These are phyloP conservation scores for Ceratobasidium sp. DNA, from an alignment of 1,284 basidiomycete genomes.

Conservation along the genomic window DNA sequence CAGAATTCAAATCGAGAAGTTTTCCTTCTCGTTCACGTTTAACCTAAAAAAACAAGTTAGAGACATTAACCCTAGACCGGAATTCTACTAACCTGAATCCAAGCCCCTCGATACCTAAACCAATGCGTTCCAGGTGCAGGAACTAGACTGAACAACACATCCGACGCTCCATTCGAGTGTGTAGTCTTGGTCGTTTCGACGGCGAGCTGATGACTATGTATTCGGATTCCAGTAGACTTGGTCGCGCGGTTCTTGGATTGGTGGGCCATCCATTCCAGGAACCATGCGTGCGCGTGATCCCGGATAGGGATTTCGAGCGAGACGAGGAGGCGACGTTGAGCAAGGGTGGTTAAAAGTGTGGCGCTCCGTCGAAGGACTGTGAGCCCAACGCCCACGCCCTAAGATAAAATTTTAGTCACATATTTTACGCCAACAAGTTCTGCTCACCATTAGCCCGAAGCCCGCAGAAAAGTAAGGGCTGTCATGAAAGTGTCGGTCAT, in stretches of 20 bases:
- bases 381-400: conserved; percentile 90
- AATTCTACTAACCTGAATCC: conserved; percentile 85
- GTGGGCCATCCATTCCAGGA: conserved; percentile 94
- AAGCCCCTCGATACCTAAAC: conserved; percentile 89
- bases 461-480: conserved; percentile 97
- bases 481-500: conserved; percentile 20
- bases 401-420: background rate
- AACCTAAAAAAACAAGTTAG: conserved; percentile 8
- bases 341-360: conserved; percentile 77
- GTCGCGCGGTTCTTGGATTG: conserved; percentile 56
- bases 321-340: conserved; percentile 92
- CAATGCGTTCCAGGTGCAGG: conserved; percentile 97
- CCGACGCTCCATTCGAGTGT: conserved; percentile 88
- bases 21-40: conserved; percentile 91
- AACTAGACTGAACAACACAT: conserved; percentile 90
- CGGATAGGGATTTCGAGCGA: conserved; percentile 97
- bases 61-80: background rate
- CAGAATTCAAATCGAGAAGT: conserved; percentile 91
- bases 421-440: background rate
- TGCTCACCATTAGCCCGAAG: conserved; percentile 90
- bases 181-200: conserved; percentile 94
- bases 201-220: conserved; percentile 90
- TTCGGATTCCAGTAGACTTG: conserved; percentile 63
- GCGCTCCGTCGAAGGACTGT: conserved; percentile 80
- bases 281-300: conserved; percentile 96